Conservation (phyloP, 2,329 filamentous ascomycete species). For the Xylariaceae sp. region DNA sequence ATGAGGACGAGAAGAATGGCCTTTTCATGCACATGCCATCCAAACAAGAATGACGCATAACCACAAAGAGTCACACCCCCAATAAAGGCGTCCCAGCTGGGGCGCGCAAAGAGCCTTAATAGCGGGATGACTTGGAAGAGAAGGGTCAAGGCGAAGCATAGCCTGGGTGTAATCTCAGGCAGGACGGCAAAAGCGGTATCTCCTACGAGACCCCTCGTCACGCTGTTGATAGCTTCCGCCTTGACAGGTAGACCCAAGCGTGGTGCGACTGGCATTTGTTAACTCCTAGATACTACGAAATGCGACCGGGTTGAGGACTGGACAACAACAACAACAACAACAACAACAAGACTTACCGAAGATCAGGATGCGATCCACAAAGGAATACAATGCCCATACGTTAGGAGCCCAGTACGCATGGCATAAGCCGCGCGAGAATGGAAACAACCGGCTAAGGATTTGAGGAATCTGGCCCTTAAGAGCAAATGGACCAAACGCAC, state of each 20-base stretch:
- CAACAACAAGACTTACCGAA: conserved; percentile 58
- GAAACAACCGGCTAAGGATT: conserved; percentile 78
- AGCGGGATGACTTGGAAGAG: conserved; percentile 76
- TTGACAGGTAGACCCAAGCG: conserved; percentile 71
- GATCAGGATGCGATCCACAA: conserved; percentile 78
- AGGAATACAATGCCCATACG: conserved; percentile 94
- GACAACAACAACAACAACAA: no score
- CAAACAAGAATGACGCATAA: conserved; percentile 94
- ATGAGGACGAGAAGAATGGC: conserved; percentile 91
- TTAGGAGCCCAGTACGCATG: conserved; percentile 99
- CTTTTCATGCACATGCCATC: conserved; percentile 98
- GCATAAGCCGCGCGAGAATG: conserved; percentile 87
- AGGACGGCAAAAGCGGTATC: conserved; percentile 92
- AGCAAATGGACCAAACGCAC: conserved; percentile 87
- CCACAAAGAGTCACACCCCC: conserved; percentile 87
- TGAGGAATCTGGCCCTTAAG: conserved; percentile 78
- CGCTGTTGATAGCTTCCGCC: conserved; percentile 71
- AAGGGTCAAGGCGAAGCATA: conserved; percentile 78
- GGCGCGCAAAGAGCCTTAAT: conserved; percentile 71
- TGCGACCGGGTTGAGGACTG: background rate
- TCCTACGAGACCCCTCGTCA: conserved; percentile 87
- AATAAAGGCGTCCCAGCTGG: conserved; percentile 84
- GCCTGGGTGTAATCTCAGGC: conserved; percentile 73
- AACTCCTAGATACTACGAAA: conserved; percentile 24
- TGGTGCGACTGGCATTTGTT: conserved; percentile 62